Evolutionary conservation across 116 monocot genomes (phyloP).

Genomic region (Thalassia testudinum): DNA sequence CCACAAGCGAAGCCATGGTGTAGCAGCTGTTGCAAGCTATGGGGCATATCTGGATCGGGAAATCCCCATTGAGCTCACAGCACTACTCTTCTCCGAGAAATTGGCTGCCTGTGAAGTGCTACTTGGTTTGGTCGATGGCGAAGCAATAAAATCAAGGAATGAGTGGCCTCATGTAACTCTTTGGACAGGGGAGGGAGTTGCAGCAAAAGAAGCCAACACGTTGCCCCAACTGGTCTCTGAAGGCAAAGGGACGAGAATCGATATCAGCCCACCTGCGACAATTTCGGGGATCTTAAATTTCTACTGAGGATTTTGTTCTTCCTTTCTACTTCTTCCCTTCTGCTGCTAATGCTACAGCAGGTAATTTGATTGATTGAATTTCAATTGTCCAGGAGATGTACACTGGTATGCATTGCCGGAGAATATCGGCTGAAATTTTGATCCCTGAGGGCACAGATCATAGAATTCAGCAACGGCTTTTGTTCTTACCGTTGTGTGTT

Average conservation of each 20-base stretch:
- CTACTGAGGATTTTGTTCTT: too few relatives aligned
- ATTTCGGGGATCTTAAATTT: too few relatives aligned
- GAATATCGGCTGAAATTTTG: too few relatives aligned
- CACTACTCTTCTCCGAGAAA: constrained; percentile 73
- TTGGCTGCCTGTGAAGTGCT: constrained; percentile 58
- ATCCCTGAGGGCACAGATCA: too few relatives aligned
- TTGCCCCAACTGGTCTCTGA: constrained; percentile 43
- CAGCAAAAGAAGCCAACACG: constrained; percentile 61
- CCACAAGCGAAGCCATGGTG: constrained; percentile 90
- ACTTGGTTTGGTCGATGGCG: constrained; percentile 52
- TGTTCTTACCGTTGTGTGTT: too few relatives aligned
- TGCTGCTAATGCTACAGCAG: too few relatives aligned
- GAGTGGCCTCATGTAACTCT: constrained; percentile 87
- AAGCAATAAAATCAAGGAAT: constrained; percentile 50
- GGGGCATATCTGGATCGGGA: constrained; percentile 29
- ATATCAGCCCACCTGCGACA: constrained; percentile 23
- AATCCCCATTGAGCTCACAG: constrained; percentile 56
- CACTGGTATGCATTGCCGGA: too few relatives aligned
- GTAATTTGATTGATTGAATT: too few relatives aligned
- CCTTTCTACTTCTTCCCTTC: too few relatives aligned
- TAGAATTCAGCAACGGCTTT: too few relatives aligned
- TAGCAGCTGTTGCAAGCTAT: constrained; percentile 67
- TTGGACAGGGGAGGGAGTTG: constrained; percentile 52
- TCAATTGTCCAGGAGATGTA: too few relatives aligned
- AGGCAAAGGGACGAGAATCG: constrained; percentile 61